Conservation (phyloP, 2,329 filamentous ascomycete genomes). For the Neonectria magnoliae region DNA sequence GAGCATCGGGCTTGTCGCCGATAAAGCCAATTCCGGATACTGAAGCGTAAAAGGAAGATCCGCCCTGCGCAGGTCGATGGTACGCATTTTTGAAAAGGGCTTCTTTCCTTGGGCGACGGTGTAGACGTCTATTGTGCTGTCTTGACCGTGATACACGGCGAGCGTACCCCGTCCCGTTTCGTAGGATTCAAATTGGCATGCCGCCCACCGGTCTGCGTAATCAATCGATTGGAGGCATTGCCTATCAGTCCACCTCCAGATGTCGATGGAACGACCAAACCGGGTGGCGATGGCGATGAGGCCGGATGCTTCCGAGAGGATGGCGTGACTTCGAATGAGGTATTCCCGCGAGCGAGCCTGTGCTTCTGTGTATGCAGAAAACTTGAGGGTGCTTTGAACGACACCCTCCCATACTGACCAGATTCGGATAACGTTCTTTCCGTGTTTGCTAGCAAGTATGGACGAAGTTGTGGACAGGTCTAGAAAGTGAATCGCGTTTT, state of each 20-base stretch:
- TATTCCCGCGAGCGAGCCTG: constrained; percentile 53
- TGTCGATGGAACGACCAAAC: constrained; percentile 52
- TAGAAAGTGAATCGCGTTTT: constrained; percentile 48
- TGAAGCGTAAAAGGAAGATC: constrained; percentile 51
- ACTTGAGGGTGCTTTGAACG: constrained; percentile 62
- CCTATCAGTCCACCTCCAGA: constrained; percentile 53
- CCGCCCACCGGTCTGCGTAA: constrained; percentile 52
- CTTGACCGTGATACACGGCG: constrained; percentile 48
- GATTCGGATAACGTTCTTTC: constrained; percentile 85
- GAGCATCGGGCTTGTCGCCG: constrained; percentile 51
- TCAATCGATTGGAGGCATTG: constrained; percentile 52
- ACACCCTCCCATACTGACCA: constrained; percentile 87
- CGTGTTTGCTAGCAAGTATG: constrained; percentile 50
- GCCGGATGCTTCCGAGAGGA: constrained; percentile 52
- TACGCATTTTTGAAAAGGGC: constrained; percentile 48
- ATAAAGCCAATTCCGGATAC: constrained; percentile 53
- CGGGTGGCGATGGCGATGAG: constrained; percentile 52
- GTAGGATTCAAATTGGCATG: constrained; percentile 48
- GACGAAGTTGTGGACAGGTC: constrained; percentile 48
- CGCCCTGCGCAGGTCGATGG: constrained; percentile 49
- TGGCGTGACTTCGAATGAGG: constrained; percentile 54
- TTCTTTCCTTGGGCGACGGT: constrained; percentile 47
- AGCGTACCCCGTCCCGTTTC: constrained; percentile 48
- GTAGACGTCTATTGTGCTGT: constrained; percentile 48
- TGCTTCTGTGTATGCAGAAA: constrained; percentile 52